Evolutionary conservation across 2,329 filamentous ascomycete species (phyloP).

Genomic region (Malbranchea zuffiana): DNA sequence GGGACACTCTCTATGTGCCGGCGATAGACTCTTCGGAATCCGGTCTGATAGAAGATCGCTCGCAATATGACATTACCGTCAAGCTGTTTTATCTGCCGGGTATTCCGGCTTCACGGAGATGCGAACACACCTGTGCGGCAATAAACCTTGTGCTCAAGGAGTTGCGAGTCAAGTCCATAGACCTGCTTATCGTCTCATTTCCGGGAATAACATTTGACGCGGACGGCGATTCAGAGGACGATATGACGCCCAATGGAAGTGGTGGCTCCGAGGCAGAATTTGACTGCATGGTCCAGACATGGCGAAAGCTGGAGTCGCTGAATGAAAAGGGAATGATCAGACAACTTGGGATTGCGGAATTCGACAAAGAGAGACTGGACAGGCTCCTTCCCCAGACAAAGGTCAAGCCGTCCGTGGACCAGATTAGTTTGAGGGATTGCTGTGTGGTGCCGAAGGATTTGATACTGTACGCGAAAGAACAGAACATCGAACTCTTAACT

Average conservation of each 20-base stretch:
- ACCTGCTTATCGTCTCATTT: constrained; percentile 86
- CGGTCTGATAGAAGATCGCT: constrained; percentile 66
- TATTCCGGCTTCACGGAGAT: constrained; percentile 53
- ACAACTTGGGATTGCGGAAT: constrained; percentile 78
- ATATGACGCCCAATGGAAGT: constrained; percentile 49
- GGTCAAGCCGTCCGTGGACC: constrained; percentile 71
- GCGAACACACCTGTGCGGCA: constrained; percentile 63
- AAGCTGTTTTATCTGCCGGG: constrained; percentile 87
- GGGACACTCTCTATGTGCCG: constrained; percentile 60
- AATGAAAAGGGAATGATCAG: constrained; percentile 59
- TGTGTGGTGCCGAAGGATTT: constrained; percentile 89
- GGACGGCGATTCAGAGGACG: constrained; percentile 67
- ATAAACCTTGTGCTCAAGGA: constrained; percentile 70
- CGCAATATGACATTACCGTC: constrained; percentile 85
- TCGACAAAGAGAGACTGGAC: constrained; percentile 71
- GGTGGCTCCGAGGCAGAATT: constrained; percentile 43
- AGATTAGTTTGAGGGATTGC: constrained; percentile 93
- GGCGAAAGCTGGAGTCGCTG: constrained; percentile 58
- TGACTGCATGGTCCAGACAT: constrained; percentile 56
- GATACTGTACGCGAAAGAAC: constrained; percentile 68
- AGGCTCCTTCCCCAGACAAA: constrained; percentile 61
- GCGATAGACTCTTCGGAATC: constrained; percentile 60
- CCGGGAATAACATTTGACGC: constrained; percentile 89
- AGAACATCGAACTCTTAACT: constrained; percentile 77
- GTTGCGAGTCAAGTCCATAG: constrained; percentile 62